These are phyloP conservation scores for Thalassiosira livingstoniorum DNA, from an alignment of 352 stramenopile genomes.

Conservation along the genomic window DNA sequence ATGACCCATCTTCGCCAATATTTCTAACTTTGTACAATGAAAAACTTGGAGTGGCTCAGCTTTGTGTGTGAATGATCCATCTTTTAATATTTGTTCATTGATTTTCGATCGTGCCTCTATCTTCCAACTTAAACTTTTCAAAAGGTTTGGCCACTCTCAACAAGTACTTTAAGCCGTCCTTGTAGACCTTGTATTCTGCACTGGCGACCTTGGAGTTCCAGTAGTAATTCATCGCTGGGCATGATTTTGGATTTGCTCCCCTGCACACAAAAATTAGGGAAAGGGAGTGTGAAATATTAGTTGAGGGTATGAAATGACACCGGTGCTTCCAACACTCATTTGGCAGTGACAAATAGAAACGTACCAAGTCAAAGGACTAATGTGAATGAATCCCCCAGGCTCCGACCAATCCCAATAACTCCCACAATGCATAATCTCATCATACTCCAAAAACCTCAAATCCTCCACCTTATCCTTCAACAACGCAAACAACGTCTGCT, in stretches of 20 bases:
- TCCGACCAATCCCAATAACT: conserved; percentile 54
- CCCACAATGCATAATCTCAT: conserved; percentile 50
- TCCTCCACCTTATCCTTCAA: conserved; percentile 18
- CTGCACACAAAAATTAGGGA: no score
- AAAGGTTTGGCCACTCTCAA: conserved; percentile 36
- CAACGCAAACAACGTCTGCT: conserved; percentile 1
- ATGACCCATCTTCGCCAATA: no score
- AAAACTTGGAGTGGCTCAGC: no score
- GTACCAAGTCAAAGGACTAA: conserved; percentile 52
- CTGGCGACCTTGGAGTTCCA: conserved; percentile 40
- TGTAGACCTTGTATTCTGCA: conserved; percentile 45
- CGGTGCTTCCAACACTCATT: no score
- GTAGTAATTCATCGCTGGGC: conserved; percentile 56
- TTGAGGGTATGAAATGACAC: no score
- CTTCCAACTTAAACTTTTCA: no score
- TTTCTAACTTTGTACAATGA: no score
- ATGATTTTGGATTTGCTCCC: conserved; percentile 42
- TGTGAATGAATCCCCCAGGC: conserved; percentile 51
- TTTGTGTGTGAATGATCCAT: no score
- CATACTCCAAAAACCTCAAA: conserved; percentile 41
- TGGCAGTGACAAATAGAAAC: no score
- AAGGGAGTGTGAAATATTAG: no score
- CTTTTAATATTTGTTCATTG: no score
- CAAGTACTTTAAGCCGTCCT: conserved; percentile 46
- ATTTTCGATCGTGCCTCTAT: no score